These are phyloP conservation scores for Fragilaria crotonensis DNA, from an alignment of 108 stramenopile genomes.

Conservation along the genomic window DNA sequence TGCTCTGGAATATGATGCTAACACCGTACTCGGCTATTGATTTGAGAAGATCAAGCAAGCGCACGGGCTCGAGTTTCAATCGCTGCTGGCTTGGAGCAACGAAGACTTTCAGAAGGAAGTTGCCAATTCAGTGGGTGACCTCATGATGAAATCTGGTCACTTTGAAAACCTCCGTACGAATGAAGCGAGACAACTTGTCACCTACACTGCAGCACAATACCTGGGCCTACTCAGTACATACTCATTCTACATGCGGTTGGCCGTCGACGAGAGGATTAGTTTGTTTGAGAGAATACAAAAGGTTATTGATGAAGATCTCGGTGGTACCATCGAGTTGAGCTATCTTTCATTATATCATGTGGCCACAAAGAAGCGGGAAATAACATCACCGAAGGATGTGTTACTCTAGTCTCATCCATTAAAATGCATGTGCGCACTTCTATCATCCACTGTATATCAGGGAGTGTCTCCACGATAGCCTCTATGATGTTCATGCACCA, in stretches of 20 bases:
- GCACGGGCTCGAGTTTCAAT: neutral
- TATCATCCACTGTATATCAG: too few relatives aligned
- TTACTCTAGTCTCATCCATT: too few relatives aligned
- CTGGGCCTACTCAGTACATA: neutral
- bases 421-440: too few relatives aligned
- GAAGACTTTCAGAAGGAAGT: constrained; percentile 2
- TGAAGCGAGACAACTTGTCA: neutral
- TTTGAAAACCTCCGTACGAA: neutral
- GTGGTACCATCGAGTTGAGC: neutral
- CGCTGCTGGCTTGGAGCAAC: neutral
- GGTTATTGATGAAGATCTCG: neutral
- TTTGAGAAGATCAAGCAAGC: neutral
- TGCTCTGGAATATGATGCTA: constrained; percentile 11
- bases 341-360: neutral
- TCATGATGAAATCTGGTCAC: neutral
- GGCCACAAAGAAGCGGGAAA: neutral
- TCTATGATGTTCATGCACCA: too few relatives aligned
- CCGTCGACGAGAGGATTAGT: neutral
- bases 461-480: too few relatives aligned
- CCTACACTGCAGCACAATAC: neutral
- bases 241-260: neutral
- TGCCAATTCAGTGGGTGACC: constrained; percentile 1
- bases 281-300: neutral
- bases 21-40: neutral
- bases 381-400: too few relatives aligned